Evolutionary conservation across 192 early-diverging fungal species (phyloP), one percentile per base, ranked within the genome.

Genomic region (Backusella mclennaniae): DNA sequence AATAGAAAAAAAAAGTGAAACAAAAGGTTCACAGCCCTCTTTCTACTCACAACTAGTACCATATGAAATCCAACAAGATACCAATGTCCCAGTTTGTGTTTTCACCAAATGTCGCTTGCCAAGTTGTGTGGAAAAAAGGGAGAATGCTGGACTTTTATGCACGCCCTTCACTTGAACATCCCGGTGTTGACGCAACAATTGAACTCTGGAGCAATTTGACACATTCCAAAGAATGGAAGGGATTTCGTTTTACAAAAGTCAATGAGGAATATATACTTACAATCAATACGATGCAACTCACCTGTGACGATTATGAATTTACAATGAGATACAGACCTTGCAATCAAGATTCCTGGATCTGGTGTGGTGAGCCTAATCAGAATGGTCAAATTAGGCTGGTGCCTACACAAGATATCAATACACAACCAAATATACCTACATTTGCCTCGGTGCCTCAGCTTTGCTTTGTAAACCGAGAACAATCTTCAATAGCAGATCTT

Each of bases 191-290:
- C 23, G 26, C 56, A 26, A 21, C 23, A 7, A 49, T 71, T 49
- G 70, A 71, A 33, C 41, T 71, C 21, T 71, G 70, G 70, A 29
- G 23, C 31, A 71, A 71, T 71, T 31, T 71, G 14, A 49, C 70
- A 19, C 19, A 19, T 15, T 15, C 19, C 26, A 49, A 49, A 2
- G 21, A 71, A 19, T 71, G 70, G 70, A 46, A 46, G 9, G 39
- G 39, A 12, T 49, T 44, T 71, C 42, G 19, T 6, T 71, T 71
- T 68, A 35, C n/a, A 2, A 35, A 35, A 1, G 8, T 17, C 35
- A 33, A 33, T 68, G 19, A 71, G 6, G 42, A 71, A 1, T 49
- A 71, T 39, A n/a, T 29, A 33, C 17, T 71, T 44, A 44, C 14
- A 14, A 71, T 71, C 23, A 17, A 8, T 21, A 71, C 70, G 0